These are phyloP conservation scores for Psilocybe cyanescens DNA, from an alignment of 768 basidiomycete genomes.

Conservation along the genomic window DNA sequence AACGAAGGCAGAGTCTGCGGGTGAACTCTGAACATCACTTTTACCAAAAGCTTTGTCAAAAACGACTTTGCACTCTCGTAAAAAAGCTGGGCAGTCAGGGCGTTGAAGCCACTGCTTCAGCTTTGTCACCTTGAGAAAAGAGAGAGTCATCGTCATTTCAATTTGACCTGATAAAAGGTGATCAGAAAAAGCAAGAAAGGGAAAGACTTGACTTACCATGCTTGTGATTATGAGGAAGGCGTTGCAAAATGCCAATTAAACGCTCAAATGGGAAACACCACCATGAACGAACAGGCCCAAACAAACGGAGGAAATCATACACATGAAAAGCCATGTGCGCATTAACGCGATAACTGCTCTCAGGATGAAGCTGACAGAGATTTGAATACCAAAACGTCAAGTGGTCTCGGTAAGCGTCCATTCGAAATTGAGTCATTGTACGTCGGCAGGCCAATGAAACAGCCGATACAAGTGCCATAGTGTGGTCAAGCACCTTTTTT, in stretches of 20 bases:
- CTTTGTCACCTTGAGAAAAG: conserved; percentile 19
- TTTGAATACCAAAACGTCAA: conserved; percentile 30
- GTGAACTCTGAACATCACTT: too few relatives aligned
- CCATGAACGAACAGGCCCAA: conserved; percentile 41
- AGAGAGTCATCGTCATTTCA: conserved; percentile 21
- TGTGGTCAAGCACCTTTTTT: conserved; percentile 21
- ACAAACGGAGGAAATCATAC: conserved; percentile 28
- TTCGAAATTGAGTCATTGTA: neutral
- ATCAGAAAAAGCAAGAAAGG: conserved; percentile 16
- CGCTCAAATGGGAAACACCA: conserved; percentile 39
- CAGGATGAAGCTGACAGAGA: conserved; percentile 33
- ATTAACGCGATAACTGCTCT: conserved; percentile 31
- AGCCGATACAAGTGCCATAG: conserved; percentile 18
- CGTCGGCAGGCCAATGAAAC: neutral
- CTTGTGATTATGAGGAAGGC: conserved; percentile 14
- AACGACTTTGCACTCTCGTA: conserved; percentile 12
- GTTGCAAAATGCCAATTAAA: conserved; percentile 26
- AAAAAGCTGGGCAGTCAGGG: conserved; percentile 11
- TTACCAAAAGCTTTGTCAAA: conserved; percentile 4
- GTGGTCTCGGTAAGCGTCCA: neutral
- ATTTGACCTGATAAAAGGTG: conserved; percentile 20
- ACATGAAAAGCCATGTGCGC: conserved; percentile 46
- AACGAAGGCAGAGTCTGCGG: neutral
- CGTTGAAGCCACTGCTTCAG: conserved; percentile 14
- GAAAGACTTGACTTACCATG: conserved; percentile 18